Evolutionary conservation across 345 rosid species (phyloP).

Genomic region (Mercurialis annua): DNA sequence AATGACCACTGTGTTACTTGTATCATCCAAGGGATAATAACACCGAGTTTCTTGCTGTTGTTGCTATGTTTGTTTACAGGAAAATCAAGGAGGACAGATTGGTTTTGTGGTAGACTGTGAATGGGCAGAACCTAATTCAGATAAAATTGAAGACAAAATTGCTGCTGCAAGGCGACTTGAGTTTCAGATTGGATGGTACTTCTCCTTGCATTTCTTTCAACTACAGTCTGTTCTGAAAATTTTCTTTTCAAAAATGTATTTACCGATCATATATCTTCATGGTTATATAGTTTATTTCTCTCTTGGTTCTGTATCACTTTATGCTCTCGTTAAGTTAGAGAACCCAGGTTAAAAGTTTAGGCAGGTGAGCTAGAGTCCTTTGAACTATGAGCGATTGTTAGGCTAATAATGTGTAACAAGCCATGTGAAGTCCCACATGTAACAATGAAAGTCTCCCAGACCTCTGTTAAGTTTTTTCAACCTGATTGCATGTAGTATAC

Average conservation of each 20-base stretch:
- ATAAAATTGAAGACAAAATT: constrained; percentile 19
- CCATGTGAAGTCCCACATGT: background rate
- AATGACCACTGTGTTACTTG: no score
- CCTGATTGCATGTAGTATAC: background rate
- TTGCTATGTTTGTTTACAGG: constrained; percentile 14
- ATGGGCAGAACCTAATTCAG: constrained; percentile 29
- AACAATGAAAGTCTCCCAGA: background rate
- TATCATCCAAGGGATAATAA: no score
- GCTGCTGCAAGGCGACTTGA: constrained; percentile 28
- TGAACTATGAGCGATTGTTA: background rate
- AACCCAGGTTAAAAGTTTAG: background rate
- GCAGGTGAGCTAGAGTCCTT: background rate
- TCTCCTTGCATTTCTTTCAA: background rate
- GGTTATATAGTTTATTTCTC: background rate
- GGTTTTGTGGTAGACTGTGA: constrained; percentile 30
- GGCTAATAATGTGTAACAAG: no score
- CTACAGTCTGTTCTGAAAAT: background rate
- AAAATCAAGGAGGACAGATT: constrained; percentile 27
- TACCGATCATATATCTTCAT: background rate
- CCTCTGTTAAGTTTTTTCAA: background rate
- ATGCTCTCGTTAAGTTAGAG: background rate
- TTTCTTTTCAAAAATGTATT: background rate
- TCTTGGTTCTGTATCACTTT: background rate
- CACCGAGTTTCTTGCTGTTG: background rate
- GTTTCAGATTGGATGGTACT: constrained; percentile 32